Conservation (phyloP, 1,139 yeast genomes). For the Candida pseudocylindracea region DNA sequence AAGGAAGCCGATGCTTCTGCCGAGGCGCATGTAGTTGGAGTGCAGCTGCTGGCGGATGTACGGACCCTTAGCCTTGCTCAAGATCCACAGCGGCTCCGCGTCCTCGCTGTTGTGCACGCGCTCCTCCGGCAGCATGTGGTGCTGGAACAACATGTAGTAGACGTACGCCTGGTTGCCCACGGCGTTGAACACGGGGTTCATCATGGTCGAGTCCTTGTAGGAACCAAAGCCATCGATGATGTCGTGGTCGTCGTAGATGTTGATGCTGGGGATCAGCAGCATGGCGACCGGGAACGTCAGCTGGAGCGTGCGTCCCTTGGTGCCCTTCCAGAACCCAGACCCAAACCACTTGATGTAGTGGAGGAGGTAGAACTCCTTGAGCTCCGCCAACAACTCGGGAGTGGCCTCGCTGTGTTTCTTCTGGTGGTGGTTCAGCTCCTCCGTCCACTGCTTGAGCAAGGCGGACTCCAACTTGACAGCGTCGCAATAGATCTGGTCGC, state of each 20-base stretch:
- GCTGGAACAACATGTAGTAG: conserved; percentile 83
- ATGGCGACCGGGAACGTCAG: conserved; percentile 49
- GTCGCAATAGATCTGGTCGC: conserved; percentile 88
- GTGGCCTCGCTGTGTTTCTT: conserved; percentile 20
- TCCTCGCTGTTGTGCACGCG: conserved; percentile 13
- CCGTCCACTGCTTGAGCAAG: conserved; percentile 39
- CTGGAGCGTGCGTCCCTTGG: conserved; percentile 40
- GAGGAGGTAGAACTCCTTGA: conserved; percentile 42
- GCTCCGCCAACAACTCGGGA: conserved; percentile 24
- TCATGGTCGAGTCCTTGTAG: conserved; percentile 57
- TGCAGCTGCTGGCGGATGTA: conserved; percentile 42
- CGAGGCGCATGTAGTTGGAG: conserved; percentile 51
- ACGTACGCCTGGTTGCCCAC: conserved; percentile 65
- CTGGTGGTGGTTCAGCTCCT: conserved; percentile 21
- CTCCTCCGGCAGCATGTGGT: conserved; percentile 37
- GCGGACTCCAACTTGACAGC: conserved; percentile 40
- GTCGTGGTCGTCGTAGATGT: conserved; percentile 80
- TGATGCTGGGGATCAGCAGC: conserved; percentile 66
- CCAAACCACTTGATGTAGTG: conserved; percentile 84
- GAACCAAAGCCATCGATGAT: conserved; percentile 93
- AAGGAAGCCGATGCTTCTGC: conserved; percentile 43
- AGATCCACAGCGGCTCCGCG: conserved; percentile 26
- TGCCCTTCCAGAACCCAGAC: conserved; percentile 63
- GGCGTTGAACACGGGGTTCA: conserved; percentile 36
- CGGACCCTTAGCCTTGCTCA: conserved; percentile 32